These are phyloP conservation scores for Testicularia cyperi DNA, from an alignment of 1,284 basidiomycete species.

Conservation along the genomic window DNA sequence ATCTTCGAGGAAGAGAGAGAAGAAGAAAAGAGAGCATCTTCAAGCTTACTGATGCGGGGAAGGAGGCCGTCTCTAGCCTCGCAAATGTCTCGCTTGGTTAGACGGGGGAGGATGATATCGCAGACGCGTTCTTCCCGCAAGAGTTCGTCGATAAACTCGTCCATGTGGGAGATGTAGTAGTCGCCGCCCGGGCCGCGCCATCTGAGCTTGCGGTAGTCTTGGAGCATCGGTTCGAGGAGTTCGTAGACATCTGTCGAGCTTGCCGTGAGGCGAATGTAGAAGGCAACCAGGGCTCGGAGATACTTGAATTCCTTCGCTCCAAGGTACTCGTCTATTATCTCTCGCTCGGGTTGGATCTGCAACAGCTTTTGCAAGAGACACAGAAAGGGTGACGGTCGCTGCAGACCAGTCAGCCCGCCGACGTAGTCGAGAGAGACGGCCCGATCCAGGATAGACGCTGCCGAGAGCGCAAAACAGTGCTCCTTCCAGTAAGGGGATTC, in stretches of 20 bases:
- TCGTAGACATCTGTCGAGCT: conserved; percentile 85
- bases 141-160: conserved; percentile 85
- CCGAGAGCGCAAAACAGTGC: conserved; percentile 64
- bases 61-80: conserved; percentile 87
- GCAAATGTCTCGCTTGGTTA: conserved; percentile 79
- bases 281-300: conserved; percentile 83
- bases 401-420: conserved; percentile 69
- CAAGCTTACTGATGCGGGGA: conserved; percentile 67
- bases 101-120: conserved; percentile 89
- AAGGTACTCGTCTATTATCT: conserved; percentile 91
- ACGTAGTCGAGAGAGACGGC: conserved; percentile 79
- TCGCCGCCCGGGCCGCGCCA: conserved; percentile 67
- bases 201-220: conserved; percentile 88
- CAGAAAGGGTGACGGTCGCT: conserved; percentile 65
- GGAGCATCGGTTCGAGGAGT: conserved; percentile 86
- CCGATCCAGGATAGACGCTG: conserved; percentile 89
- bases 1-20: too few species aligned
- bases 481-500: conserved; percentile 96
- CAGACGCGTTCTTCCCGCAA: conserved; percentile 88
- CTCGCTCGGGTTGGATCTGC: conserved; percentile 95
- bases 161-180: conserved; percentile 77
- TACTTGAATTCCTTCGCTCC: conserved; percentile 91
- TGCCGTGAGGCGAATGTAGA: conserved; percentile 95
- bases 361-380: conserved; percentile 89
- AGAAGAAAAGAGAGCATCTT: conserved; percentile 82